Evolutionary conservation across 2,329 filamentous ascomycete genomes (phyloP), one percentile per base, ranked within the genome.

Genomic region (Paecilomyces dactylethromorphus): DNA sequence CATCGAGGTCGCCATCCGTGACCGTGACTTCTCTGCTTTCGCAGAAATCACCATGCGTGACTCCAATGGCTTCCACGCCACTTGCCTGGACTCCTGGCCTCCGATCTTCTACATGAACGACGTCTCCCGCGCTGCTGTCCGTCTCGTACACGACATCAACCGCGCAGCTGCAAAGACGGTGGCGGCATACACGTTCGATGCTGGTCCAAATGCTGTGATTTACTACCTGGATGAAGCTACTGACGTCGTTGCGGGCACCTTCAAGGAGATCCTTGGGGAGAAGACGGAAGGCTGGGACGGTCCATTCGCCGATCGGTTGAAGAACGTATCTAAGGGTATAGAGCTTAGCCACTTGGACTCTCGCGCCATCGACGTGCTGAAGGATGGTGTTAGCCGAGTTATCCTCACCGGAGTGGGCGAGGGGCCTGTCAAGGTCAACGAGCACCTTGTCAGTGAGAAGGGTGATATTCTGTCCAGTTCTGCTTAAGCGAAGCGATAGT

Each of bases 21-120:
- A 84, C 63, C 85, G 84, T 67, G 90, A 99, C 77, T 99, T 99
- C 77, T 84, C 87, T 67, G 80, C 83, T 21, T 99, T 99, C 71
- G 94, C 89, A 24, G 87, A 90, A 72, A 84, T 97, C 62, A 96
- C 94, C 15, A 99, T 97, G 92, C 88, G 87, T 74, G 94, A 99
- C 74, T 95, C 90, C 71, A 99, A 99, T 79, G 91, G 87, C 60
- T 99, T 99, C 86, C 94, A 99, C 76, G 91, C 94, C 39, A 91
- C 88, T 59, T 97, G 94, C 74, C 81, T 95, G 67, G 94, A 99
- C 74, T 97, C 94, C 1, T 92, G 91, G 78, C 94, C 95, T 52
- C 94, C 95, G 18, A 99, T 99, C 72, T 97, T 96, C 78, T 99
- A 99, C 81, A 87, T 99, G 82, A 99, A 97, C 77, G 94, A 99